phyloP scores from a whole-genome alignment of 257 asterid genomes.

The Cruciata laevipes region DNA sequence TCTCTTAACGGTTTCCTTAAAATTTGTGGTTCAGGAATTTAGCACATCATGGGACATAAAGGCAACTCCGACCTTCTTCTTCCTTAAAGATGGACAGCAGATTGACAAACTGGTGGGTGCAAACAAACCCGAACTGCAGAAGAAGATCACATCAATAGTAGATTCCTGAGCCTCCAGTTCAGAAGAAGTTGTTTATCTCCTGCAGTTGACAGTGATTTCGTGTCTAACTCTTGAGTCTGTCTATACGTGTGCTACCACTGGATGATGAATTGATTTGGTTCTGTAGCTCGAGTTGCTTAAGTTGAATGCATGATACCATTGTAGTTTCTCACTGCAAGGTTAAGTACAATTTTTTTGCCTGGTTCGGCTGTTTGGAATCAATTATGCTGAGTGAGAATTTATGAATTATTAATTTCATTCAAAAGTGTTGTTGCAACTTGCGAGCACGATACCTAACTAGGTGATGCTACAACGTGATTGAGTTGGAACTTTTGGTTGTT shows the following conservation, averaged over 20 bases:
- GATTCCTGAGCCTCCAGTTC: constrained; percentile 38
- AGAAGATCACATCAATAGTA: constrained; percentile 52
- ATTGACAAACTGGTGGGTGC: constrained; percentile 96
- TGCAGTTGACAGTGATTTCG: not conserved
- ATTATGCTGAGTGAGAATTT: not conserved
- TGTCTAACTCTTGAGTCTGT: constrained; percentile 9
- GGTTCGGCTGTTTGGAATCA: not conserved
- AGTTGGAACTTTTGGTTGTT: no score
- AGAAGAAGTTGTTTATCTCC: constrained; percentile 18
- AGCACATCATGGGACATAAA: constrained; percentile 95
- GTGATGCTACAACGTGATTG: no score
- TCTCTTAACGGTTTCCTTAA: not conserved
- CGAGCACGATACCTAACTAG: no score
- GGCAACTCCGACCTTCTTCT: constrained; percentile 99
- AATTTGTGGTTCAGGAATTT: constrained; percentile 52
- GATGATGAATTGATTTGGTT: constrained; percentile 18
- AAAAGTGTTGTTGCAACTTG: not conserved
- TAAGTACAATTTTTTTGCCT: not conserved
- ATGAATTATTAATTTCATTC: not conserved
- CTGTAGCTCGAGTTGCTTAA: not conserved
- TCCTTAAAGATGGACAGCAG: constrained; percentile 74
- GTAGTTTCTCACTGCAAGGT: not conserved
- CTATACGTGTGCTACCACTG: constrained; percentile 19
- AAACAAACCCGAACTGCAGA: constrained; percentile 87
- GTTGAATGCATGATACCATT: not conserved